A percentile compares a stretch with the other conserved stretches of the same genome.
phyloP scores from a whole-genome alignment of 352 stramenopile species.

The Phytophthora tentaculata region DNA sequence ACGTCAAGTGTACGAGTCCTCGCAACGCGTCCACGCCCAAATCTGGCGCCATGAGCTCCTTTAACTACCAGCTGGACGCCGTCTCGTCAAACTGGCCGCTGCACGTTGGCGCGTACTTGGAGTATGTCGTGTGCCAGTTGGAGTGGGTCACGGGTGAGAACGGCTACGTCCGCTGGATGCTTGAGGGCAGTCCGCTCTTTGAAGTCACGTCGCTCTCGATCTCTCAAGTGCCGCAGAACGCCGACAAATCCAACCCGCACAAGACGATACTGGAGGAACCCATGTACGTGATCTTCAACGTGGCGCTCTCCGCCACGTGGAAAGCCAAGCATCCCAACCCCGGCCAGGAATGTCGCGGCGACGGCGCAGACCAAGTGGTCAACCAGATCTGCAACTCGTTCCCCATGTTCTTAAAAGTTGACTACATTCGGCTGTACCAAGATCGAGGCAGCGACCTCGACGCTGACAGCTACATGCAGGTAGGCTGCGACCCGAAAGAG shows the following conservation, averaged over 20 bases:
- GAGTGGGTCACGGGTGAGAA: slow-evolving; percentile 60
- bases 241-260: neutral
- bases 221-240: slow-evolving; percentile 1
- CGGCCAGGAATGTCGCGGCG: neutral
- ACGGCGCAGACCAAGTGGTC: neutral
- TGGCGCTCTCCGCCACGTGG: slow-evolving; percentile 6
- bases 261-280: slow-evolving; percentile 11
- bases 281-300: slow-evolving; percentile 12
- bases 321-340: slow-evolving; percentile 2
- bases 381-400: neutral
- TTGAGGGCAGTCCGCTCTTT: slow-evolving; percentile 70
- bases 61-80: slow-evolving; percentile 39
- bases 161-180: slow-evolving; percentile 19
- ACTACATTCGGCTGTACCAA: slow-evolving; percentile 8
- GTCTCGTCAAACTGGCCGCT: slow-evolving; percentile 92
- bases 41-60: slow-evolving; percentile 48
- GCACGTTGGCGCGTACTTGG: slow-evolving; percentile 75
- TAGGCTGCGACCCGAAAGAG: slow-evolving; percentile 8
- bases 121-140: slow-evolving; percentile 67
- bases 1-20: slow-evolving; percentile 37
- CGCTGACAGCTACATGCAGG: slow-evolving; percentile 8
- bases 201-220: slow-evolving; percentile 47
- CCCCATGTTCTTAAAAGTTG: slow-evolving; percentile 3
- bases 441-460: slow-evolving; percentile 1
- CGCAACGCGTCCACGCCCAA: slow-evolving; percentile 33